These are phyloP conservation scores for Cryptosporidium parvum DNA, from an alignment of 169 alveolate species.

Conservation along the genomic window DNA sequence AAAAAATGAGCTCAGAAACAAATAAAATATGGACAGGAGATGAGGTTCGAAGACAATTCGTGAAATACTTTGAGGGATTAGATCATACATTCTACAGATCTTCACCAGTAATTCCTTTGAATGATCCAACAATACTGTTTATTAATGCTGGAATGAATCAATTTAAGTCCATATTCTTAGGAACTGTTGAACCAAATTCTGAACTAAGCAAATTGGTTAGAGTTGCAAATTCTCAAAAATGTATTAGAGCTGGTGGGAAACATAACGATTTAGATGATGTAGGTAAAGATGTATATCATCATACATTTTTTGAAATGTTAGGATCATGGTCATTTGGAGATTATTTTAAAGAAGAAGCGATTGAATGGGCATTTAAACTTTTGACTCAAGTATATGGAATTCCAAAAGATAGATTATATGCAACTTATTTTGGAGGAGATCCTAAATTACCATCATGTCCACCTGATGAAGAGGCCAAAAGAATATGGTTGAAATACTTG, in stretches of 20 bases:
- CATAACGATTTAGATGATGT: conserved; percentile 93
- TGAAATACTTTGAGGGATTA: conserved; percentile 82
- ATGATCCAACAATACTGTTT: conserved; percentile 92
- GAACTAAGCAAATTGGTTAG: conserved; percentile 91
- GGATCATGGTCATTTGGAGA: conserved; percentile 97
- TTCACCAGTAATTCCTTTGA: conserved; percentile 89
- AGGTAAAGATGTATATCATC: conserved; percentile 95
- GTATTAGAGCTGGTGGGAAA: conserved; percentile 95
- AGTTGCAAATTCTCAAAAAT: conserved; percentile 93
- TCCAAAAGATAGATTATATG: conserved; percentile 88
- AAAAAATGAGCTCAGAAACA: neutral
- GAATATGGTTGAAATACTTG: conserved; percentile 89
- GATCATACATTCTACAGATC: conserved; percentile 84
- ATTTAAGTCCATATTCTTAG: conserved; percentile 90
- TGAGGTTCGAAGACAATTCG: conserved; percentile 81
- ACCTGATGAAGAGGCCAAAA: conserved; percentile 89
- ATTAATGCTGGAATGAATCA: conserved; percentile 96
- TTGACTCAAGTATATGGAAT: conserved; percentile 89
- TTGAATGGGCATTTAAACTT: conserved; percentile 92
- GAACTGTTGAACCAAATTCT: conserved; percentile 89
- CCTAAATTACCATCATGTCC: conserved; percentile 88
- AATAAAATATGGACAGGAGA: conserved; percentile 75
- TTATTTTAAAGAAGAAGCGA: conserved; percentile 93
- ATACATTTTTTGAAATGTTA: conserved; percentile 96
- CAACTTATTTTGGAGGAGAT: conserved; percentile 95